These are phyloP conservation scores for Inga leiocalycina DNA, from an alignment of 306 rosid species.

Conservation along the genomic window DNA sequence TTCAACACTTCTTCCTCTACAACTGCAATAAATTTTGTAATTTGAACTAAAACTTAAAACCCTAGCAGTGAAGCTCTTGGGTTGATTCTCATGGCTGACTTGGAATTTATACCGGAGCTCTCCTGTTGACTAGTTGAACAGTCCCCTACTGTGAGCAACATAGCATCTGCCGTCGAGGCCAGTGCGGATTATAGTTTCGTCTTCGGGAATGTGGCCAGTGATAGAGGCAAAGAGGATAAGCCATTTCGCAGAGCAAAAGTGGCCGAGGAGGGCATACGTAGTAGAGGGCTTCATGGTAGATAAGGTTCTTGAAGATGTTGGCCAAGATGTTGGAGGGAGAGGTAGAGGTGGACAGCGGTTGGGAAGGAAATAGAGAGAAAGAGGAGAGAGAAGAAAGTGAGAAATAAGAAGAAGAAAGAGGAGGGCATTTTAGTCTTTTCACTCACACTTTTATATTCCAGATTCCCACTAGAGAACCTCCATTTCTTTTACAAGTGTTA, in stretches of 20 bases:
- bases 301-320: too few relatives aligned
- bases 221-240: constrained; percentile 51
- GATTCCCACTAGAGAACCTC: too few relatives aligned
- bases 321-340: too few relatives aligned
- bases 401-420: too few relatives aligned
- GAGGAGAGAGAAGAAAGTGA: too few relatives aligned
- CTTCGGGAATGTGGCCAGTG: constrained; percentile 82
- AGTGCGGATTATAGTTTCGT: constrained; percentile 85
- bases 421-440: too few relatives aligned
- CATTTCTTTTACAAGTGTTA: too few relatives aligned
- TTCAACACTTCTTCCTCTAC: constrained; percentile 88
- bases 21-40: constrained; percentile 72
- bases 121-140: constrained; percentile 66
- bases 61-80: constrained; percentile 82
- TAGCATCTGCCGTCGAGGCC: constrained; percentile 93
- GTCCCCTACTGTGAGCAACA: constrained; percentile 84
- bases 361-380: background rate
- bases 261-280: constrained; percentile 33
- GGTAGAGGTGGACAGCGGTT: too few relatives aligned
- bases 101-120: constrained; percentile 75
- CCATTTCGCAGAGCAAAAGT: constrained; percentile 62
- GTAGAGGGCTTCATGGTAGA: too few relatives aligned
- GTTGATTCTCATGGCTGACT: constrained; percentile 73
- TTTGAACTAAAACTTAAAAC: constrained; percentile 79
- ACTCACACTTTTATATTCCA: too few relatives aligned